Percentiles rank a stretch among this genome's conserved stretches.
Conservation (phyloP, 2,329 filamentous ascomycete genomes). For the Elsinoe ampelina region DNA sequence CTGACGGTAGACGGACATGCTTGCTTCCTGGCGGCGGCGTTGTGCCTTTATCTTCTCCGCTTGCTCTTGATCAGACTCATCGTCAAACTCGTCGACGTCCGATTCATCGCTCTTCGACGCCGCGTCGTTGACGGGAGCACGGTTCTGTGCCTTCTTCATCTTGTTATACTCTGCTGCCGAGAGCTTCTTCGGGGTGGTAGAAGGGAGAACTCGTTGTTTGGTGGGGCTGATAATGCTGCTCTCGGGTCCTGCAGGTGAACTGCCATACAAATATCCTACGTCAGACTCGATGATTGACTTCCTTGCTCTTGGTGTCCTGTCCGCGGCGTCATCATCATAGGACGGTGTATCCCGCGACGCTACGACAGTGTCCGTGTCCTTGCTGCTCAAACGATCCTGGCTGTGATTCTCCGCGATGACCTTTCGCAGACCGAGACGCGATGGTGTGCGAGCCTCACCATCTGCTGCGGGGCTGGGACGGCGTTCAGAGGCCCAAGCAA, state of each 20-base stretch:
- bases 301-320: conserved; percentile 14
- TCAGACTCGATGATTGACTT: conserved; percentile 11
- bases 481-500: conserved; percentile 7
- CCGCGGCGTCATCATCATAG: conserved; percentile 1
- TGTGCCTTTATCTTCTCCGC: conserved; percentile 64
- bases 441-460: neutral
- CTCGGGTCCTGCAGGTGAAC: conserved; percentile 25
- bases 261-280: conserved; percentile 16
- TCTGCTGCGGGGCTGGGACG: conserved; percentile 5
- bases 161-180: conserved; percentile 77
- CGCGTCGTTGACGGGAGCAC: conserved; percentile 18
- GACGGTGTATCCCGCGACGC: neutral
- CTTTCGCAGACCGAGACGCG: conserved; percentile 5
- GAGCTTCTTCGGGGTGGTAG: conserved; percentile 61
- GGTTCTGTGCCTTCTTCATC: conserved; percentile 49
- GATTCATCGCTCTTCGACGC: conserved; percentile 48
- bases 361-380: conserved; percentile 8
- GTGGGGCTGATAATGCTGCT: conserved; percentile 24
- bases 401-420: neutral
- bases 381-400: neutral
- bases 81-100: conserved; percentile 52
- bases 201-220: conserved; percentile 5
- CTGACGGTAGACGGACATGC: conserved; percentile 80
- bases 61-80: conserved; percentile 71
- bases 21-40: conserved; percentile 78